Evolutionary conservation across 805 yeast genomes (phyloP).

Genomic region (Candida parachauliodes): DNA sequence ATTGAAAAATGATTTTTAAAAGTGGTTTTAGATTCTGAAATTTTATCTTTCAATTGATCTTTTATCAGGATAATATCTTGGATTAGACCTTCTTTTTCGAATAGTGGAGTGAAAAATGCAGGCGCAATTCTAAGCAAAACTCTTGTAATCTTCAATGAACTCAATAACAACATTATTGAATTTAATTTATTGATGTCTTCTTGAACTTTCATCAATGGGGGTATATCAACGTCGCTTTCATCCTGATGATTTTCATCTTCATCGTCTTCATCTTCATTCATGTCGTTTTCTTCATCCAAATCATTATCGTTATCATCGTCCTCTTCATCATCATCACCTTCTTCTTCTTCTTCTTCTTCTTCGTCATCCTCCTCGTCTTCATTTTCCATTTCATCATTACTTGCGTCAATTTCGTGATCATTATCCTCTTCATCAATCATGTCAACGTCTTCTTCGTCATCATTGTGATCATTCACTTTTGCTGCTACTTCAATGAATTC

Average conservation of each 20-base stretch:
- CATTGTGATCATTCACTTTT: constrained; percentile 9
- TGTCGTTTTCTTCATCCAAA: constrained; percentile 7
- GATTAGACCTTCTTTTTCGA: constrained; percentile 73
- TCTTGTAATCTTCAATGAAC: constrained; percentile 48
- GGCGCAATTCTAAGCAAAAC: constrained; percentile 44
- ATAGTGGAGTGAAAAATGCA: constrained; percentile 37
- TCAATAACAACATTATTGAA: constrained; percentile 43
- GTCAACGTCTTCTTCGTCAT: constrained; percentile 7
- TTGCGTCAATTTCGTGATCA: constrained; percentile 1
- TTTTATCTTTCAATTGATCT: constrained; percentile 17
- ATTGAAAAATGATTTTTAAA: constrained; percentile 1
- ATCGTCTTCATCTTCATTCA: constrained; percentile 8
- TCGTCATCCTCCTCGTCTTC: constrained; percentile 7
- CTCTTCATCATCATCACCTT: constrained; percentile 2
- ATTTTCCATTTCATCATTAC: neutral
- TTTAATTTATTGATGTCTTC: constrained; percentile 20
- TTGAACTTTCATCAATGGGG: neutral
- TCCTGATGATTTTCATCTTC: constrained; percentile 9
- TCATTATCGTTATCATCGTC: constrained; percentile 7
- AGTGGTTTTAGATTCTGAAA: constrained; percentile 14
- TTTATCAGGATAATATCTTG: constrained; percentile 42
- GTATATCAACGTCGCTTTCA: constrained; percentile 3
- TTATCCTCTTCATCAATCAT: constrained; percentile 4
- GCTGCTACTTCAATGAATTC: constrained; percentile 7
- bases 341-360: constrained; percentile 5